Base-by-base conservation (phyloP, 1,139 yeast genomes). In the Magnusiomyces fungicola region DNA sequence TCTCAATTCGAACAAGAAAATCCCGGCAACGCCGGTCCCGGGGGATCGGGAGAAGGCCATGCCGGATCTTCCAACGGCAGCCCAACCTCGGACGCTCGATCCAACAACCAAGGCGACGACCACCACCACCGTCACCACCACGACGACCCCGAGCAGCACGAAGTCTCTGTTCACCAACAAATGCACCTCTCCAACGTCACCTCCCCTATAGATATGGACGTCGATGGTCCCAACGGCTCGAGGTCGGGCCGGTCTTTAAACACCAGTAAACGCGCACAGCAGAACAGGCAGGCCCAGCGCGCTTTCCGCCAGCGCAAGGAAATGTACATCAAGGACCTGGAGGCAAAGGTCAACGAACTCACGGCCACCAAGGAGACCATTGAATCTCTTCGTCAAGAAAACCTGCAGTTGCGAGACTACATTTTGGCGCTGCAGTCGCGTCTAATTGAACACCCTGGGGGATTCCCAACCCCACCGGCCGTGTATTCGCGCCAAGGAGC, bases 221-320 rank as follows among this genome's bases (percentile, higher is more conserved):
- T 36, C 5, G 21, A 36, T 36, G 21, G 23, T 10, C 21, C 7
- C 30, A 7, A 27, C 12, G 30, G 30, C 30, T 7, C 30, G 12
- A 7, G 30, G 30, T 12, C 30, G 30, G 9, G 75, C 7, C 75
- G 79, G 55, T 76, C 76, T 5, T 69, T 83, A 37, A 74, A 81
- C n/a, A 74, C 73, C 52, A 79, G 92, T 39, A 85, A 85, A 65
- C 76, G 96, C 56, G 96, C 96, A 1, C 87, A 83, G n/a, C 96
- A 88, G 66, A 88, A 88, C 69, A 72, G 96, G 61, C 80, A 79
- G 52, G 95, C 96, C 1, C 96, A 88, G 66, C 78, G 86, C 57
- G 94, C 95, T 12, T 88, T 87, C 68, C 75, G 96, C 61, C 81
- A 80, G 61, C 74, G 95, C 51, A 82, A 84, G 63, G 95, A 86